Percentiles rank a stretch among this genome's conserved stretches.
phyloP scores from a whole-genome alignment of 345 rosid genomes.

The Syzygium jambos region DNA sequence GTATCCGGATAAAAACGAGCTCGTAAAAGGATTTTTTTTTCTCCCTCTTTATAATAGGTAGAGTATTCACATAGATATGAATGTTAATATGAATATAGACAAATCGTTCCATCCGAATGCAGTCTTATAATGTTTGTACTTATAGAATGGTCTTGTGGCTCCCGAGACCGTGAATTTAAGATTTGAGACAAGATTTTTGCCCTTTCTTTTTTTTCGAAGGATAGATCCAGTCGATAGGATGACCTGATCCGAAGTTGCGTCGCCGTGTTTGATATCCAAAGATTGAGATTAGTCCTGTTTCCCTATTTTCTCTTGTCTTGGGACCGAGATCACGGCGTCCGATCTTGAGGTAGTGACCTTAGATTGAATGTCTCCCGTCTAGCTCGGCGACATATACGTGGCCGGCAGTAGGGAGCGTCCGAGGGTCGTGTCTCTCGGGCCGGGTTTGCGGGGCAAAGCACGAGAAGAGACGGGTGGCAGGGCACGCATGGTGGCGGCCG shows the following conservation, averaged over 20 bases:
- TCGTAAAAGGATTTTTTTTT: not conserved
- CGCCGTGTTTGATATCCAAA: not conserved
- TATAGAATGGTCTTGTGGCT: rapidly evolving
- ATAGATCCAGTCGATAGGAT: rapidly evolving
- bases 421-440: not conserved
- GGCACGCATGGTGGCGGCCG: not conserved
- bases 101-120: rapidly evolving
- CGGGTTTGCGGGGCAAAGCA: not conserved
- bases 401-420: not conserved
- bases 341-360: not conserved
- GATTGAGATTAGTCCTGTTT: not conserved
- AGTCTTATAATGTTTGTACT: not conserved
- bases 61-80: not conserved
- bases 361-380: not conserved
- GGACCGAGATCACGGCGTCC: not conserved
- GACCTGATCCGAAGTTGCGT: not conserved
- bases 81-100: rapidly evolving
- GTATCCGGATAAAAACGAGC: rapidly evolving
- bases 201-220: not conserved
- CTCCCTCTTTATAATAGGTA: not conserved
- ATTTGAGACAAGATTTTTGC: not conserved
- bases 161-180: rapidly evolving
- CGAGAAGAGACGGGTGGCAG: not conserved
- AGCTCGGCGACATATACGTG: not conserved
- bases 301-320: not conserved